phyloP scores from a whole-genome alignment of 768 basidiomycete species.

The Lyophyllum shimeji region DNA sequence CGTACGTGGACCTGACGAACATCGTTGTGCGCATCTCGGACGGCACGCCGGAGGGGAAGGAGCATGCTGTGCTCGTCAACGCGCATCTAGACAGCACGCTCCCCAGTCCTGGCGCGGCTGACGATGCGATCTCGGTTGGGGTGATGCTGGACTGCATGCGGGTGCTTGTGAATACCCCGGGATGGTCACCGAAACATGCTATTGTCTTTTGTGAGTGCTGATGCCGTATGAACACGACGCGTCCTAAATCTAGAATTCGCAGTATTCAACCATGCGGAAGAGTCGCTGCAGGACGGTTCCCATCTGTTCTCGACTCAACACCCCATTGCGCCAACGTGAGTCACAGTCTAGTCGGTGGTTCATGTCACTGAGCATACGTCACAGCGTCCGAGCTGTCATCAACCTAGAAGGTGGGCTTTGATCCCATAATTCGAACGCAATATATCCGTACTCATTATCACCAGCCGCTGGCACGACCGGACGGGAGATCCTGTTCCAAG shows the following conservation, averaged over 20 bases:
- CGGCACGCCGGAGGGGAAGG: constrained; percentile 68
- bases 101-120: constrained; percentile 86
- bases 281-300: constrained; percentile 91
- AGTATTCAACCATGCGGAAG: constrained; percentile 97
- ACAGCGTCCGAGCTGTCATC: constrained; percentile 78
- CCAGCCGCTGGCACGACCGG: constrained; percentile 85
- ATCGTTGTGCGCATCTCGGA: constrained; percentile 85
- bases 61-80: constrained; percentile 84
- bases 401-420: constrained; percentile 77
- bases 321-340: constrained; percentile 66
- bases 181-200: constrained; percentile 72
- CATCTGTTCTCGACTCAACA: constrained; percentile 94
- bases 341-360: constrained; percentile 10
- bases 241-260: background rate
- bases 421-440: background rate
- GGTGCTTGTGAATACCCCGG: constrained; percentile 66
- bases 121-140: constrained; percentile 86
- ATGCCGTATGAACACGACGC: background rate
- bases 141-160: constrained; percentile 90
- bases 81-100: constrained; percentile 74
- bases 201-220: constrained; percentile 74
- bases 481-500: constrained; percentile 91
- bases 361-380: constrained; percentile 1
- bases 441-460: background rate
- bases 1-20: constrained; percentile 85